Conservation (phyloP, 169 alveolate species). For the Blepharisma undulans region DNA sequence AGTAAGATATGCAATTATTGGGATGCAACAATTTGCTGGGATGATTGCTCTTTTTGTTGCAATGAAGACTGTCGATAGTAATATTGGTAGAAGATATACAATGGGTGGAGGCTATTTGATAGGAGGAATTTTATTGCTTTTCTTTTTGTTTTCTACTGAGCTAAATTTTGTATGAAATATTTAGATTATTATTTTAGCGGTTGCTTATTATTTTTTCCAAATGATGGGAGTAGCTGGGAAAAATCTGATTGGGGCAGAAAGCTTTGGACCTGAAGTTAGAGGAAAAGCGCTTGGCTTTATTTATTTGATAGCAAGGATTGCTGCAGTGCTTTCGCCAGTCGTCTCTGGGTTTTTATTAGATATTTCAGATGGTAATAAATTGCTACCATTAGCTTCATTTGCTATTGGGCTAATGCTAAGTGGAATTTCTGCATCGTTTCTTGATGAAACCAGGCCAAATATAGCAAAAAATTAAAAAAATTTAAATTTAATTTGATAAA, state of each 20-base stretch:
- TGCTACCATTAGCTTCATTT: not conserved
- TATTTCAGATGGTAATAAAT: not conserved
- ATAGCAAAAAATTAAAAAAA: not conserved
- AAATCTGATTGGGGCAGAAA: not conserved
- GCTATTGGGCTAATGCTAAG: not conserved
- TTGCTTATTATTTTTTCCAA: not conserved
- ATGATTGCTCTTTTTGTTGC: constrained; percentile 11
- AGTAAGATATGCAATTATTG: not conserved
- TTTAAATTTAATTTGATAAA: too few species aligned
- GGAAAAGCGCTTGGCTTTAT: not conserved
- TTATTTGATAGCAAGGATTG: not conserved
- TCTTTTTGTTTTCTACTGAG: not conserved
- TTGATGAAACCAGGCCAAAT: not conserved
- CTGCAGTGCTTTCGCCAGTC: not conserved
- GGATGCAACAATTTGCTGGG: not conserved
- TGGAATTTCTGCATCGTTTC: not conserved
- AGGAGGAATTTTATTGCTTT: not conserved
- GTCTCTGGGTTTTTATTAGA: not conserved
- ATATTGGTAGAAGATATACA: constrained; percentile 6
- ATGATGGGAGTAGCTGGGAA: not conserved
- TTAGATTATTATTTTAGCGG: not conserved
- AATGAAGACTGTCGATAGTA: not conserved
- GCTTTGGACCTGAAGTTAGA: not conserved
- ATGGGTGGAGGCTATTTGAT: not conserved
- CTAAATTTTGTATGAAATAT: not conserved